Evolutionary conservation across 2,329 filamentous ascomycete genomes (phyloP).

Genomic region (Botrytis paeoniae): DNA sequence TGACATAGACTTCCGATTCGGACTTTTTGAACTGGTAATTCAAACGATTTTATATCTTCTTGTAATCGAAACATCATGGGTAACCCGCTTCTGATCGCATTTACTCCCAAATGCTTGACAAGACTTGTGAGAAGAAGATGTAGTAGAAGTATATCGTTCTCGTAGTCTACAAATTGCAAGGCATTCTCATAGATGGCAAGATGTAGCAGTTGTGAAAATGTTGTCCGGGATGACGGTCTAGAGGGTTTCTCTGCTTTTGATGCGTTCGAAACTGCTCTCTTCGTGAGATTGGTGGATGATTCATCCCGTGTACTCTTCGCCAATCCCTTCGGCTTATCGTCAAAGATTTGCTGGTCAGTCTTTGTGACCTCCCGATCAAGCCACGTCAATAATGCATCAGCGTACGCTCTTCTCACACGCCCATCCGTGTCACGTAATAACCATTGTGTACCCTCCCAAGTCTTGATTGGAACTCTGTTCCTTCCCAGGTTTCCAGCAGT

Average conservation of each 20-base stretch:
- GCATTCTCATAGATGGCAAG: slow-evolving; percentile 87
- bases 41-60: slow-evolving; percentile 70
- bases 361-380: slow-evolving; percentile 73
- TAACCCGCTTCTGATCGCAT: slow-evolving; percentile 72
- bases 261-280: slow-evolving; percentile 67
- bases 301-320: slow-evolving; percentile 37
- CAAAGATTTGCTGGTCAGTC: slow-evolving; percentile 60
- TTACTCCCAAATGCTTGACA: slow-evolving; percentile 76
- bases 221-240: slow-evolving; percentile 27
- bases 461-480: slow-evolving; percentile 71
- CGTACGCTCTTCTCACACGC: slow-evolving; percentile 78
- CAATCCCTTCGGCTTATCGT: slow-evolving; percentile 49
- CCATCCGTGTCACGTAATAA: slow-evolving; percentile 76
- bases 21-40: slow-evolving; percentile 67
- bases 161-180: slow-evolving; percentile 67
- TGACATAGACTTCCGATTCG: slow-evolving; percentile 81
- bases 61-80: slow-evolving; percentile 89
- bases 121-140: slow-evolving; percentile 74
- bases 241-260: slow-evolving; percentile 44
- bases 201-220: slow-evolving; percentile 79
- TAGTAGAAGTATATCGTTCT: slow-evolving; percentile 71
- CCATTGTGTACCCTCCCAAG: slow-evolving; percentile 98
- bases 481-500: slow-evolving; percentile 65
- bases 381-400: slow-evolving; percentile 81
- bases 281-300: slow-evolving; percentile 33